Percentiles rank a stretch among this genome's conserved stretches.
Evolutionary conservation across 2,329 filamentous ascomycete species (phyloP).

Genomic region (Phaeophleospora eucalypticola): DNA sequence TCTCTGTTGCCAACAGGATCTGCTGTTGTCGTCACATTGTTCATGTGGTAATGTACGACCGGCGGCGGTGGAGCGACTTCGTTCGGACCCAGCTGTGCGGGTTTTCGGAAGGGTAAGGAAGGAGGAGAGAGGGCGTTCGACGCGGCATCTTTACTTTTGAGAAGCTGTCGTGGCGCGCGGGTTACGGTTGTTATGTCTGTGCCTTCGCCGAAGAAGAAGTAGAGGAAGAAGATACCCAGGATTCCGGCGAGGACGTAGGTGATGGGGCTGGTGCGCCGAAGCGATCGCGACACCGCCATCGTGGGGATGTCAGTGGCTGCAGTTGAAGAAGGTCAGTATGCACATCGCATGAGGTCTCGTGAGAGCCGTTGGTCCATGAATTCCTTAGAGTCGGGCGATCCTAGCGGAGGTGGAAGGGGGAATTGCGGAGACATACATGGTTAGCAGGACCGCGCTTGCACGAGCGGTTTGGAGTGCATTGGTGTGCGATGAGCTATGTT

Average conservation of each 20-base stretch:
- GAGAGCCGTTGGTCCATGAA: no score
- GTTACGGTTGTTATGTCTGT: slow-evolving; percentile 60
- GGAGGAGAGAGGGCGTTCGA: slow-evolving; percentile 69
- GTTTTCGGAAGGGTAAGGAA: slow-evolving; percentile 69
- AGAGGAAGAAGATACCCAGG: slow-evolving; percentile 59
- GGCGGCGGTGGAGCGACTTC: slow-evolving; percentile 66
- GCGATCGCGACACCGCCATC: slow-evolving; percentile 60
- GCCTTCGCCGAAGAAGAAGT: slow-evolving; percentile 48
- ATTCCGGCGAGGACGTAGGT: slow-evolving; percentile 68
- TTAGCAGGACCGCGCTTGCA: neutral
- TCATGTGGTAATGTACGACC: slow-evolving; percentile 89
- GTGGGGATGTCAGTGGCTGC: slow-evolving; percentile 20
- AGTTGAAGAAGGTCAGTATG: neutral
- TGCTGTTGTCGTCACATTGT: slow-evolving; percentile 80
- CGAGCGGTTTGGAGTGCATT: neutral
- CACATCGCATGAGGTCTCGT: no score
- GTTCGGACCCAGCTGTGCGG: slow-evolving; percentile 51
- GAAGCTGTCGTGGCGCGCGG: slow-evolving; percentile 45
- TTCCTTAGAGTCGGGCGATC: neutral
- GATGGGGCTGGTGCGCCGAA: slow-evolving; percentile 75
- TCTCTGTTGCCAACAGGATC: slow-evolving; percentile 76
- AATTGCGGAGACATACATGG: neutral
- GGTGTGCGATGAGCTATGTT: neutral
- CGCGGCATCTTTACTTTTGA: slow-evolving; percentile 53
- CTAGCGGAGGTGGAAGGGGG: neutral